Conservation (phyloP, 2,329 filamentous ascomycete genomes). For the Mollisiaceae sp. region DNA sequence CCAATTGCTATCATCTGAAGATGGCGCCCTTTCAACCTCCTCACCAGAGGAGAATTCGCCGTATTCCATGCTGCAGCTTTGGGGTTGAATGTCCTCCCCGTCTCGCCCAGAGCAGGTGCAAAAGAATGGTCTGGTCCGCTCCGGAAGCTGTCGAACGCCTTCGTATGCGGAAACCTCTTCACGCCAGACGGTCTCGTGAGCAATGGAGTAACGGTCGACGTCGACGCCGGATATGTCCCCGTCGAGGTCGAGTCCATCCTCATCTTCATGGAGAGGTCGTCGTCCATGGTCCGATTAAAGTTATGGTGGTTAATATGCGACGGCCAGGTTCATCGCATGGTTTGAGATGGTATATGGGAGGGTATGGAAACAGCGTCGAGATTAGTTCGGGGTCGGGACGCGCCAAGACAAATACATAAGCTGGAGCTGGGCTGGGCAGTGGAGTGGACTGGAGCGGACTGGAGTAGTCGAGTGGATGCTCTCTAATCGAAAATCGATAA, state of each 20-base stretch:
- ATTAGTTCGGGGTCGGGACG: too few species aligned
- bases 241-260: conserved; percentile 27
- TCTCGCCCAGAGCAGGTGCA: conserved; percentile 30
- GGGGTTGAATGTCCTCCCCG: conserved; percentile 60
- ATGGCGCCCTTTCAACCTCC: conserved; percentile 82
- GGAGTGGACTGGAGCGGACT: too few species aligned
- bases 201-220: conserved; percentile 36
- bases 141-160: conserved; percentile 39
- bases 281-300: conserved; percentile 12
- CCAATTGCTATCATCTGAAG: conserved; percentile 98
- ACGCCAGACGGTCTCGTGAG: conserved; percentile 31
- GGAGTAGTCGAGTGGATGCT: too few species aligned
- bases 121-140: conserved; percentile 28
- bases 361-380: too few species aligned
- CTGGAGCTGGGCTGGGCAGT: too few species aligned
- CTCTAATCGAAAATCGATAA: too few species aligned
- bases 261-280: conserved; percentile 20
- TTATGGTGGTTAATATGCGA: background rate
- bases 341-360: background rate
- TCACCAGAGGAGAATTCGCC: conserved; percentile 73
- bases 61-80: conserved; percentile 67
- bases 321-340: background rate
- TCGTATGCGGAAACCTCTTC: conserved; percentile 28
- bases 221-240: conserved; percentile 34
- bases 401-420: too few species aligned